Conservation (phyloP, 1,139 yeast genomes). For the Zygoascus sp. region DNA sequence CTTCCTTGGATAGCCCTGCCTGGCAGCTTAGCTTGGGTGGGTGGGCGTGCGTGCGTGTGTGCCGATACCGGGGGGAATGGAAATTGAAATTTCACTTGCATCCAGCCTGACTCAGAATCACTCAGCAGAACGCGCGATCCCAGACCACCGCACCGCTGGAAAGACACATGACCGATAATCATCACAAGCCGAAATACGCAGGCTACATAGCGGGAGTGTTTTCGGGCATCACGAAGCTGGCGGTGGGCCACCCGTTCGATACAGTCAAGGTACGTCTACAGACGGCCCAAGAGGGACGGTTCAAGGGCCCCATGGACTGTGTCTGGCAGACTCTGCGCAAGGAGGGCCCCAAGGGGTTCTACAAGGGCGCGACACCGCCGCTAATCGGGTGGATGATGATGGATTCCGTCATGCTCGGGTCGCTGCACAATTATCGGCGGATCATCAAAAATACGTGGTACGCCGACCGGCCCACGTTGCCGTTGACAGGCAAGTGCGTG, state of each 20-base stretch:
- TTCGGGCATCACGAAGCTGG: constrained; percentile 79
- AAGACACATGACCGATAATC: constrained; percentile 12
- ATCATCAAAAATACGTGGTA: constrained; percentile 61
- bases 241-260: constrained; percentile 94
- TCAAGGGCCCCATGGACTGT: constrained; percentile 81
- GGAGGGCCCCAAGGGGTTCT: constrained; percentile 75
- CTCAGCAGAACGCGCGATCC: no score
- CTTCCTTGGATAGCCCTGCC: no score
- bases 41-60: neutral
- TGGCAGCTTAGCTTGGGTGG: no score
- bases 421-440: constrained; percentile 71
- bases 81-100: neutral
- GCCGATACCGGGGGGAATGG: neutral
- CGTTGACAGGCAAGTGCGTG: constrained; percentile 65
- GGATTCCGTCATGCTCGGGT: constrained; percentile 84
- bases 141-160: no score
- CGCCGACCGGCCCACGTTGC: constrained; percentile 53
- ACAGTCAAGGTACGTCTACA: constrained; percentile 88
- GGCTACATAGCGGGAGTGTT: constrained; percentile 88
- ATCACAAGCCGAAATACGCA: constrained; percentile 22
- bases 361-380: constrained; percentile 90
- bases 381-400: constrained; percentile 88
- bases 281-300: constrained; percentile 66
- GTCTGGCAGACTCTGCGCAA: constrained; percentile 62
- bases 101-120: neutral